A percentile compares a stretch with the other conserved stretches of the same genome.
Evolutionary conservation across 495 filamentous ascomycete species (phyloP).

Genomic region (Trypethelium eluteriae): DNA sequence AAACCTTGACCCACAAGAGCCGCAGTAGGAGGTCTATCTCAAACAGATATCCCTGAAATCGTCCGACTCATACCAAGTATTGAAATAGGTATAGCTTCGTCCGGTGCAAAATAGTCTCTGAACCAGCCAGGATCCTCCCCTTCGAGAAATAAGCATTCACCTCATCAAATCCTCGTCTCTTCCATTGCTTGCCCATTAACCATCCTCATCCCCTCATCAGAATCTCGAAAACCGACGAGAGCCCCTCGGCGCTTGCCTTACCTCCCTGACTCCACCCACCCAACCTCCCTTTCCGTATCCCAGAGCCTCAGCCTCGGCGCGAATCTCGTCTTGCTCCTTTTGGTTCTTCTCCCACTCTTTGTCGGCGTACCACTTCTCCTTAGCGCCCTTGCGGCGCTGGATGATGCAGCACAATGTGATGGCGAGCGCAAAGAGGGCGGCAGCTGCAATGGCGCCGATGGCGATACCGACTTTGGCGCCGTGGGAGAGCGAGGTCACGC

Average conservation of each 20-base stretch:
- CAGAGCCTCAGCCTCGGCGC: constrained; percentile 19
- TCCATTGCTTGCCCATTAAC: neutral
- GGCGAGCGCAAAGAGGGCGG: constrained; percentile 10
- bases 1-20: neutral
- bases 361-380: constrained; percentile 20
- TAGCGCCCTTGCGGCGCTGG: constrained; percentile 21
- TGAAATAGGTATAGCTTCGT: neutral
- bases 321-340: constrained; percentile 20
- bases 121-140: neutral
- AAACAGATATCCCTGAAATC: neutral
- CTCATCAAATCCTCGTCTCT: neutral
- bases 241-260: constrained; percentile 1
- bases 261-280: constrained; percentile 11
- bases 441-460: constrained; percentile 15
- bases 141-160: neutral
- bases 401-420: constrained; percentile 18
- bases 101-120: neutral
- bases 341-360: constrained; percentile 22
- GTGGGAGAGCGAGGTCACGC: constrained; percentile 18
- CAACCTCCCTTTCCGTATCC: constrained; percentile 18
- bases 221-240: constrained; percentile 2
- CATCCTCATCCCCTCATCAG: neutral
- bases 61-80: neutral
- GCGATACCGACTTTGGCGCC: constrained; percentile 27
- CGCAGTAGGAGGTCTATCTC: neutral